phyloP scores from a whole-genome alignment of 371 early-diverging fungal genomes.

The Mortierella sp. region DNA sequence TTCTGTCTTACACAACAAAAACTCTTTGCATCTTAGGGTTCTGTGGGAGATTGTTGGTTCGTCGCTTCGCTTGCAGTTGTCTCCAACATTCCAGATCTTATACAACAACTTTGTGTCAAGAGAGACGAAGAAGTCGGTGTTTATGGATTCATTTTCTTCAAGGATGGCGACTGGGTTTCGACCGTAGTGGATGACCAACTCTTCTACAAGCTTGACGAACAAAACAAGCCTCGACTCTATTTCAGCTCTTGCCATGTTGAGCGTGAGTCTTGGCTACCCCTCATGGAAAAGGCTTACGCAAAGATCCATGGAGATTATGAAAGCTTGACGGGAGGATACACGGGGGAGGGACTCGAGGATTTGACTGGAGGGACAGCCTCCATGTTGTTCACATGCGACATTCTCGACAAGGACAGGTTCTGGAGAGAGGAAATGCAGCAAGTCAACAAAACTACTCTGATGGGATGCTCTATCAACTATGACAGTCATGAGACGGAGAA shows the following conservation, averaged over 20 bases:
- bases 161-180: conserved; percentile 69
- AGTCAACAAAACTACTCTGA: conserved; percentile 50
- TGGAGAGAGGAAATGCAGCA: conserved; percentile 58
- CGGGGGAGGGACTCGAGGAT: conserved; percentile 61
- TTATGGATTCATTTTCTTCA: conserved; percentile 56
- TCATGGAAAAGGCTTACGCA: conserved; percentile 72
- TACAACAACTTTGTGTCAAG: conserved; percentile 54
- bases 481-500: conserved; percentile 25
- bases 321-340: conserved; percentile 51
- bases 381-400: conserved; percentile 50
- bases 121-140: conserved; percentile 50
- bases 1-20: too few relatives aligned
- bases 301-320: conserved; percentile 66
- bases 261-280: conserved; percentile 64
- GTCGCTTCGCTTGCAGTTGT: conserved; percentile 60
- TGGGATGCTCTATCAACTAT: conserved; percentile 55
- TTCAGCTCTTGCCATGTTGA: conserved; percentile 59
- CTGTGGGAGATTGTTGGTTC: conserved; percentile 62
- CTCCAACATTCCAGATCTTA: conserved; percentile 57
- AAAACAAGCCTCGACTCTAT: conserved; percentile 49
- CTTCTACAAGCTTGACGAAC: too few relatives aligned
- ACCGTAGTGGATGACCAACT: conserved; percentile 71
- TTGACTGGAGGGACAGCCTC: conserved; percentile 59
- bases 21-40: conserved; percentile 19
- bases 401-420: conserved; percentile 56